These are phyloP conservation scores for Cladosporium oxysporum DNA, from an alignment of 2,329 filamentous ascomycete genomes.

Conservation along the genomic window DNA sequence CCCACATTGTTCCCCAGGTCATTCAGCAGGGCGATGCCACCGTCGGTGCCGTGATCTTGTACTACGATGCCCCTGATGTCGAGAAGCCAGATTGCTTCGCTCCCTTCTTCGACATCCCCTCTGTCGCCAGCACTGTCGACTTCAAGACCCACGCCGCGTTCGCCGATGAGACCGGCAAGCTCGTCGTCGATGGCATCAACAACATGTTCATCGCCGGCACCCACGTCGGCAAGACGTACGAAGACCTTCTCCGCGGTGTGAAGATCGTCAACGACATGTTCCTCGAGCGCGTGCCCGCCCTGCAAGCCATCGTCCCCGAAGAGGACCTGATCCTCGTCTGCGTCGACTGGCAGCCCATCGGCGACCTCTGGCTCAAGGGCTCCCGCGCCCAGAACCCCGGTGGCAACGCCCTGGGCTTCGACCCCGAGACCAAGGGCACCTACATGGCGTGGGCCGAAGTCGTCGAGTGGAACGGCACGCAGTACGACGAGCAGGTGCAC, in stretches of 20 bases:
- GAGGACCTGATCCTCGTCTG: conserved; percentile 19
- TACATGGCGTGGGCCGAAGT: conserved; percentile 20
- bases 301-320: conserved; percentile 16
- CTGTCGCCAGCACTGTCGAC: conserved; percentile 8
- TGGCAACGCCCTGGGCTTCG: conserved; percentile 26
- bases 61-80: conserved; percentile 13
- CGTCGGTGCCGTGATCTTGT: conserved; percentile 11
- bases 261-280: conserved; percentile 19
- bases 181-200: conserved; percentile 11
- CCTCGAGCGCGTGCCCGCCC: conserved; percentile 14
- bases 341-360: conserved; percentile 18
- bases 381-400: conserved; percentile 17
- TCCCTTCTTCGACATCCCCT: conserved; percentile 16
- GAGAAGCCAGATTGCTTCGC: conserved; percentile 17
- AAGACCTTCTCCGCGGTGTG: conserved; percentile 10
- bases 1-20: conserved; percentile 16
- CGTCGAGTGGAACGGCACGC: conserved; percentile 24
- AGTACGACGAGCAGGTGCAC: conserved; percentile 26
- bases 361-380: conserved; percentile 16
- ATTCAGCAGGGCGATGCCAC: conserved; percentile 15
- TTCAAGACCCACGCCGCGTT: conserved; percentile 15
- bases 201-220: conserved; percentile 19
- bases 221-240: conserved; percentile 17
- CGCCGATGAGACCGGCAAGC: conserved; percentile 17
- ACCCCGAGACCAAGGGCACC: conserved; percentile 20